Conservation (phyloP, 768 basidiomycete genomes). For the Mycena metata region DNA sequence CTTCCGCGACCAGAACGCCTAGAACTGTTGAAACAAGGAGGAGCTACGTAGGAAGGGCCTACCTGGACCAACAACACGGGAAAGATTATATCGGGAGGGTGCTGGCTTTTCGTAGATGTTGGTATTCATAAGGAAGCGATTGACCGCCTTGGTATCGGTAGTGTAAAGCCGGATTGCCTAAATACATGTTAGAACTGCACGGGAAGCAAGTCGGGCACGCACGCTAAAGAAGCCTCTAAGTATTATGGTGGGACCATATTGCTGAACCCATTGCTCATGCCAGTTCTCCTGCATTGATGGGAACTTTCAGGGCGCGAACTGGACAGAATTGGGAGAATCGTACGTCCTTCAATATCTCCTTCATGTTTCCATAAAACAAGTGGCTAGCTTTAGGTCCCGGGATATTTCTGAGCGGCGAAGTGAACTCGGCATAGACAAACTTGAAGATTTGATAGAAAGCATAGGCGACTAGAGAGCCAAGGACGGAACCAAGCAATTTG, state of each 20-base stretch:
- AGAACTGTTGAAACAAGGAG: background rate
- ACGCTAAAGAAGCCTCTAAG: slow-evolving; percentile 25
- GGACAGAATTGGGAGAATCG: background rate
- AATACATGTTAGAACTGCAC: background rate
- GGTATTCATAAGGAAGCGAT: slow-evolving; percentile 32
- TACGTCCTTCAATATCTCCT: slow-evolving; percentile 23
- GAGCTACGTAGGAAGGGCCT: background rate
- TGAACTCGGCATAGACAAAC: slow-evolving; percentile 14
- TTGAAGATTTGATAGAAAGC: slow-evolving; percentile 10
- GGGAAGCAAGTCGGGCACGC: background rate
- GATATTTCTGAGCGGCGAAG: slow-evolving; percentile 17
- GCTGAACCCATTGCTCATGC: slow-evolving; percentile 28
- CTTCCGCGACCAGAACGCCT: slow-evolving; percentile 33
- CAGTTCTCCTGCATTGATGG: slow-evolving; percentile 21
- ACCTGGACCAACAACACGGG: slow-evolving; percentile 36
- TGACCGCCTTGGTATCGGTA: slow-evolving; percentile 27
- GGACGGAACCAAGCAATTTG: slow-evolving; percentile 2
- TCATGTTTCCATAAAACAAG: slow-evolving; percentile 30
- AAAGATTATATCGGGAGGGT: slow-evolving; percentile 14
- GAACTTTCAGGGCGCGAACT: background rate
- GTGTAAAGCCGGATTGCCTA: slow-evolving; percentile 26
- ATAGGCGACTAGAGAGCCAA: slow-evolving; percentile 19
- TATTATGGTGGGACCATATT: slow-evolving; percentile 33
- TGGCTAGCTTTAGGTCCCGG: slow-evolving; percentile 24
- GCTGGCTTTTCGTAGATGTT: slow-evolving; percentile 30